Evolutionary conservation across 2,329 filamentous ascomycete species (phyloP).

Genomic region (Cladosporium cucumerinum): DNA sequence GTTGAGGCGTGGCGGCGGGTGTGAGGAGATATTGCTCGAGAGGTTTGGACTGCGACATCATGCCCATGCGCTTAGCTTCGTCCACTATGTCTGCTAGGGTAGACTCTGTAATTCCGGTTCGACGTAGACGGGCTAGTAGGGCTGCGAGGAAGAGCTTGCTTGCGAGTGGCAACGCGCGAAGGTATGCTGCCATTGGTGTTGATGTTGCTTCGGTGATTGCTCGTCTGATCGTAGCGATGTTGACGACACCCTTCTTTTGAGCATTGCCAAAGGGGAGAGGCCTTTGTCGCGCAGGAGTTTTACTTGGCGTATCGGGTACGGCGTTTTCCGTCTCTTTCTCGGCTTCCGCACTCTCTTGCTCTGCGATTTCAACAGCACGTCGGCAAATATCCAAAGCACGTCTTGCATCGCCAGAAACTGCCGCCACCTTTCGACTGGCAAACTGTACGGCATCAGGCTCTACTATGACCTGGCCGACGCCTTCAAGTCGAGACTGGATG

Average conservation of each 20-base stretch:
- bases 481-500: conserved; percentile 87
- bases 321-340: conserved; percentile 35
- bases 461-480: conserved; percentile 78
- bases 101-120: conserved; percentile 83
- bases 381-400: conserved; percentile 93
- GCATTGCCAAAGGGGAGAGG: conserved; percentile 26
- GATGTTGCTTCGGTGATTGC: conserved; percentile 94
- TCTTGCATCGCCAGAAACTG: conserved; percentile 89
- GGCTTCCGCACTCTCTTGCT: conserved; percentile 56
- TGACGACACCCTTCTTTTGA: conserved; percentile 60
- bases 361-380: conserved; percentile 89
- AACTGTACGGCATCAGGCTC: conserved; percentile 94
- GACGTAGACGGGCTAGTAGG: conserved; percentile 70
- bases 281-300: conserved; percentile 43
- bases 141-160: conserved; percentile 84
- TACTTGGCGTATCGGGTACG: conserved; percentile 61
- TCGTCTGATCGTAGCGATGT: conserved; percentile 87
- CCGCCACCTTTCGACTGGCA: conserved; percentile 91
- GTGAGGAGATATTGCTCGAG: conserved; percentile 60
- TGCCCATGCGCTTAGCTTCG: conserved; percentile 70
- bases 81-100: conserved; percentile 86
- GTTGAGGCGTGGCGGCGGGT: conserved; percentile 34
- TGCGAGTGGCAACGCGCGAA: conserved; percentile 75
- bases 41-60: conserved; percentile 58
- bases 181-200: conserved; percentile 84